Percentiles rank a stretch among this genome's conserved stretches.
These are phyloP conservation scores for Xylaria curta DNA, from an alignment of 495 filamentous ascomycete genomes.

Conservation along the genomic window DNA sequence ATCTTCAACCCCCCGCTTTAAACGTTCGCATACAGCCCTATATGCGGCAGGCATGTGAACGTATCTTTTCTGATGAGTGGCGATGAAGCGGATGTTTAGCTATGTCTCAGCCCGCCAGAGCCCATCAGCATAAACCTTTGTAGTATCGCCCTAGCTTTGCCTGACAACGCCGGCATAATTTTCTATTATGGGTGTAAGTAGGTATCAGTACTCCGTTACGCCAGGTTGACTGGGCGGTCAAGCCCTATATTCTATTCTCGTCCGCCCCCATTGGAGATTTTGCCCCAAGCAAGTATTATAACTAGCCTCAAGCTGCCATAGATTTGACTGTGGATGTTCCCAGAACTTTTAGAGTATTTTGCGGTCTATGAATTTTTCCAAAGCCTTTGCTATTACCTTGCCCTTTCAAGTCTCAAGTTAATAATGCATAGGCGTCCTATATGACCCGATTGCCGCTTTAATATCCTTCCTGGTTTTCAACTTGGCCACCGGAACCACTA, in stretches of 20 bases:
- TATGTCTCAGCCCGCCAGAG: background rate
- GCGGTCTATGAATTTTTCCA: background rate
- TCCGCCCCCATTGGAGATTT: background rate
- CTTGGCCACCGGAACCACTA: background rate
- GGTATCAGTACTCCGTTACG: background rate
- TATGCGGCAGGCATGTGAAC: background rate
- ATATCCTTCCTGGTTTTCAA: background rate
- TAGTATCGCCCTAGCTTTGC: background rate
- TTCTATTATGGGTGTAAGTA: background rate
- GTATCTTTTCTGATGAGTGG: background rate
- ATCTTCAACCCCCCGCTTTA: background rate
- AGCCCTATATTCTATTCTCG: slow-evolving; percentile 5
- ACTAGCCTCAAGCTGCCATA: background rate
- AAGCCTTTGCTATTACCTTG: background rate
- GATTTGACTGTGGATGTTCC: background rate
- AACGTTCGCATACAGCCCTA: background rate
- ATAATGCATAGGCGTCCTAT: background rate
- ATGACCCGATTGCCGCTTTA: too few relatives aligned
- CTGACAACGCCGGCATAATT: background rate
- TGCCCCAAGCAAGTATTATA: background rate
- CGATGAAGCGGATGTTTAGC: background rate
- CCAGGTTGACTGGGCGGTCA: too few relatives aligned
- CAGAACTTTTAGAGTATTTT: background rate
- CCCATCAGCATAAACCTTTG: background rate
- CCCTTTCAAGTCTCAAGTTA: background rate